Evolutionary conservation across 495 filamentous ascomycete species (phyloP).

Genomic region (Amorphotheca resinae): DNA sequence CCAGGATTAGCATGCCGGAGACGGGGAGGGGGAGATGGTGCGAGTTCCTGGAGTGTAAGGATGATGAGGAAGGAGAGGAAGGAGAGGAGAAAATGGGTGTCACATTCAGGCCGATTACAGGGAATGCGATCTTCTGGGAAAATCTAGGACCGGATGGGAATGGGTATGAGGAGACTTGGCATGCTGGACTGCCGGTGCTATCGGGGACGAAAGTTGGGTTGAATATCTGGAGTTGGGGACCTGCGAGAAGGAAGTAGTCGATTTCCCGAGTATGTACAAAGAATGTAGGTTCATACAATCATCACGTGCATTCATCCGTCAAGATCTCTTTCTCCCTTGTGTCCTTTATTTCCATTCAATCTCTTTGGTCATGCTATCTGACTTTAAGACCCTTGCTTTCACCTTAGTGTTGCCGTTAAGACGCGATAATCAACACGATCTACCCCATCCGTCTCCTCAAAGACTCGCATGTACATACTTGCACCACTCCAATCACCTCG

Average conservation of each 20-base stretch:
- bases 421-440: too few species aligned
- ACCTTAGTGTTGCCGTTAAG: too few species aligned
- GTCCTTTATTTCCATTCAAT: too few species aligned
- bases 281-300: too few species aligned
- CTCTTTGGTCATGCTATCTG: too few species aligned
- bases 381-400: too few species aligned
- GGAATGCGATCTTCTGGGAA: conserved; percentile 37
- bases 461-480: too few species aligned
- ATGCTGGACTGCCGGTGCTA: conserved; percentile 34
- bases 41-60: conserved; percentile 24
- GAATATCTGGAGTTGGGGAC: conserved; percentile 29
- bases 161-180: conserved; percentile 32
- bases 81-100: conserved; percentile 17
- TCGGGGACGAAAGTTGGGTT: conserved; percentile 34
- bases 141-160: conserved; percentile 31
- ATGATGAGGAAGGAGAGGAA: conserved; percentile 1
- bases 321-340: too few species aligned
- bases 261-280: too few species aligned
- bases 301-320: too few species aligned
- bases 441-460: too few species aligned
- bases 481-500: too few species aligned
- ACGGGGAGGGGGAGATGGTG: conserved; percentile 20
- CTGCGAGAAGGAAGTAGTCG: conserved; percentile 2
- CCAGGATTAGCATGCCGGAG: conserved; percentile 21
- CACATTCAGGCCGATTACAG: conserved; percentile 31